Percentiles rank a stretch among this genome's conserved stretches.
Conservation (phyloP, 805 yeast species). For the Pichia cephalocereana region DNA sequence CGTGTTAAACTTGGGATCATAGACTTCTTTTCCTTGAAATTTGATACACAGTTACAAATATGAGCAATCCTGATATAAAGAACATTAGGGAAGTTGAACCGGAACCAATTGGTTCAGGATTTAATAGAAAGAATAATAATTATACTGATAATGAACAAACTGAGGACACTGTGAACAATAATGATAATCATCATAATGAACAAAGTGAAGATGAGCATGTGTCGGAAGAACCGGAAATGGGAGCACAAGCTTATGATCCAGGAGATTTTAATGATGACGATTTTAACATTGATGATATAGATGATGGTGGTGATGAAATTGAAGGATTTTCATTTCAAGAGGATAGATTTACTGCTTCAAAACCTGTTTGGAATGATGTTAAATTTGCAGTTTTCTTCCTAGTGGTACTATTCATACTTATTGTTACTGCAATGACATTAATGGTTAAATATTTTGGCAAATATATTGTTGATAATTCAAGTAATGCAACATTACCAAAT, state of each 20-base stretch:
- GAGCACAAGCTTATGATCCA: conserved; percentile 6
- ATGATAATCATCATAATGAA: neutral
- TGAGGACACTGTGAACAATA: neutral
- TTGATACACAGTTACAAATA: neutral
- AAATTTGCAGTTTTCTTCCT: conserved; percentile 41
- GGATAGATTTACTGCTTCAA: conserved; percentile 56
- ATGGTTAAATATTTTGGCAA: conserved; percentile 3
- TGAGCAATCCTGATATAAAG: neutral
- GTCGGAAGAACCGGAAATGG: neutral
- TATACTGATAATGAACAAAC: neutral
- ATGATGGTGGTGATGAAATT: neutral
- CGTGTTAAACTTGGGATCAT: no score
- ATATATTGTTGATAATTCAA: conserved; percentile 2
- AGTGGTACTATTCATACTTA: neutral
- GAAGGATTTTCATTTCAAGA: conserved; percentile 23
- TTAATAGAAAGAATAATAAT: neutral
- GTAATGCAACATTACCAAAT: conserved; percentile 1
- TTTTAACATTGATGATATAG: neutral
- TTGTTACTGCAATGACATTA: conserved; percentile 4
- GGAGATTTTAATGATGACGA: neutral
- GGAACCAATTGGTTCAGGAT: neutral
- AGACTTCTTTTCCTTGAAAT: no score
- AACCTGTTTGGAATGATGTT: conserved; percentile 62
- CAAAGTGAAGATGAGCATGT: no score
- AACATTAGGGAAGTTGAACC: neutral